Conservation (phyloP, 1,284 basidiomycete species). For the Boletus sp. region DNA sequence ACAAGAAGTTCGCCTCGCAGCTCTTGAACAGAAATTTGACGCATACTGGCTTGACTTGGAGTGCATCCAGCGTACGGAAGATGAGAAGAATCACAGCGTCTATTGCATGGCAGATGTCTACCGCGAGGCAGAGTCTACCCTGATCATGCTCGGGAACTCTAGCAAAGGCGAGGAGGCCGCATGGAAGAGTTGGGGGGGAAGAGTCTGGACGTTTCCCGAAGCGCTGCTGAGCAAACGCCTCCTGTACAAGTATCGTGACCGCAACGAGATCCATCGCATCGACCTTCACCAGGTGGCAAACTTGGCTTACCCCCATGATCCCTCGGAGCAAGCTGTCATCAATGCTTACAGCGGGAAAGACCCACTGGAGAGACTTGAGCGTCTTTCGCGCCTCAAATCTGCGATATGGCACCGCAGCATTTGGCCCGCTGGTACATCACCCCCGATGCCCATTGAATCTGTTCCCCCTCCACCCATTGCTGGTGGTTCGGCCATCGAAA, state of each 20-base stretch:
- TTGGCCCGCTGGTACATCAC: not conserved
- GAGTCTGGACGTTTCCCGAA: constrained; percentile 10
- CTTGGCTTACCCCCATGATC: constrained; percentile 7
- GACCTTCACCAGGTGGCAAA: constrained; percentile 13
- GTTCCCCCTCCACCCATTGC: not conserved
- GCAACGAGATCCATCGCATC: not conserved
- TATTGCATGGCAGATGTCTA: constrained; percentile 24
- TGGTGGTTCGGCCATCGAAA: too few species aligned
- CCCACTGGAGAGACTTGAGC: constrained; percentile 17
- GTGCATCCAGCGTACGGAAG: constrained; percentile 11
- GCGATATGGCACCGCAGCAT: constrained; percentile 17
- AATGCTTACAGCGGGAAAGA: not conserved
- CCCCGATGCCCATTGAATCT: not conserved
- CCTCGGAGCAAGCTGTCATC: constrained; percentile 1
- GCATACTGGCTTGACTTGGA: constrained; percentile 24
- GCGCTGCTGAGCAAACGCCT: constrained; percentile 15
- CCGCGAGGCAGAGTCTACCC: constrained; percentile 10
- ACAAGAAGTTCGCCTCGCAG: constrained; percentile 5
- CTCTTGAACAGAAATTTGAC: not conserved
- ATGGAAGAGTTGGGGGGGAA: constrained; percentile 19
- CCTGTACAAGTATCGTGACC: constrained; percentile 12
- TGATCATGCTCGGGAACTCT: constrained; percentile 12
- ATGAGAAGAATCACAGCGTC: constrained; percentile 18
- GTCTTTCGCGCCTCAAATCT: constrained; percentile 13
- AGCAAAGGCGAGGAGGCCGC: not conserved